Conservation (phyloP, 1,284 basidiomycete species). For the Ceratorhiza oryzae-sativae region DNA sequence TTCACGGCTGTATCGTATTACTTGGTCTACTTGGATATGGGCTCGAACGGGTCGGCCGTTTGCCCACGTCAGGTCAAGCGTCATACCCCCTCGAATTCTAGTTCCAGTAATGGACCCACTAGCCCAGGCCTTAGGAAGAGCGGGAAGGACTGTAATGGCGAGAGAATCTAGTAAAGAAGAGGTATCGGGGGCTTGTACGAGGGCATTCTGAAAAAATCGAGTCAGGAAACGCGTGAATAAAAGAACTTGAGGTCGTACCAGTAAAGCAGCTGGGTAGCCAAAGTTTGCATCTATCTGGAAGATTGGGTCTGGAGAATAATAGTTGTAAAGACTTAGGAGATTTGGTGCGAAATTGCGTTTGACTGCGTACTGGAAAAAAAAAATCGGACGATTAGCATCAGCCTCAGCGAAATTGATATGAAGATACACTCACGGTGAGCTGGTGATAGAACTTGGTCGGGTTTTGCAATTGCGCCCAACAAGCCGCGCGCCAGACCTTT, state of each 20-base stretch:
- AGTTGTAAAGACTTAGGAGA: slow-evolving; percentile 68
- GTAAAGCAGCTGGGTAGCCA: slow-evolving; percentile 68
- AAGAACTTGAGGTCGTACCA: slow-evolving; percentile 56
- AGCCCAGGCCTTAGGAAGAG: slow-evolving; percentile 67
- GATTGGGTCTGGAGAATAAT: slow-evolving; percentile 57
- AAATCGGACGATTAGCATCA: neutral
- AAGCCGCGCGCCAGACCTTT: slow-evolving; percentile 75
- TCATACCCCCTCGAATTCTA: slow-evolving; percentile 67
- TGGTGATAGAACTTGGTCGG: slow-evolving; percentile 67
- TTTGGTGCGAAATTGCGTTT: slow-evolving; percentile 67
- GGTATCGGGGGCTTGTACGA: slow-evolving; percentile 72
- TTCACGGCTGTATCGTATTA: slow-evolving; percentile 42
- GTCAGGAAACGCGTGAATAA: neutral
- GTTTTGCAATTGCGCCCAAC: slow-evolving; percentile 73
- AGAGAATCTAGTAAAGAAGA: slow-evolving; percentile 59
- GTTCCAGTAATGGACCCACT: slow-evolving; percentile 65
- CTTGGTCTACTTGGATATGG: neutral
- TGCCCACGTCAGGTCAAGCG: slow-evolving; percentile 63
- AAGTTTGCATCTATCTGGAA: slow-evolving; percentile 83
- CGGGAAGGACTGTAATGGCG: slow-evolving; percentile 66
- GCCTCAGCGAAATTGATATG: neutral
- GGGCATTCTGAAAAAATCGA: slow-evolving; percentile 60
- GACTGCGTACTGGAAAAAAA: slow-evolving; percentile 60
- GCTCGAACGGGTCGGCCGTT: slow-evolving; percentile 54
- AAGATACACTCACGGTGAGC: slow-evolving; percentile 58